Percentiles rank a stretch among this genome's conserved stretches.
Conservation (phyloP, 345 rosid genomes). For the Leavenworthia alabamica region DNA sequence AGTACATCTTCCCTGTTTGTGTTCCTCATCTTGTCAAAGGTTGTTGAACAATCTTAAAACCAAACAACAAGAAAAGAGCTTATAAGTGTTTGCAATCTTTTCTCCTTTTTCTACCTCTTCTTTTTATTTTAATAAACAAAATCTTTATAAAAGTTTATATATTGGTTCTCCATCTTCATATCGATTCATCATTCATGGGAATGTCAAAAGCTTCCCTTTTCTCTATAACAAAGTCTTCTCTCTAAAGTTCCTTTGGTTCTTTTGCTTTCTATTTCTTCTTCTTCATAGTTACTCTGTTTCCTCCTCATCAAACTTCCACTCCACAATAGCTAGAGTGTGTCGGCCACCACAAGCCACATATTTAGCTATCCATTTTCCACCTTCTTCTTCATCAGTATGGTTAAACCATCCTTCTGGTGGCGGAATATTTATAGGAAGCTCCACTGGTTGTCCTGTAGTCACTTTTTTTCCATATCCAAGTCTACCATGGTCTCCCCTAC, state of each 20-base stretch:
- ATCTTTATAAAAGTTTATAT: slow-evolving; percentile 3
- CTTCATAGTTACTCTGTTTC: slow-evolving; percentile 14
- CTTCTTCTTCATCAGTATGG: slow-evolving; percentile 39
- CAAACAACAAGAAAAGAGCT: background rate
- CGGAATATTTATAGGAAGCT: slow-evolving; percentile 62
- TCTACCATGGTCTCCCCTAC: slow-evolving; percentile 96
- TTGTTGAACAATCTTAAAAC: slow-evolving; percentile 19
- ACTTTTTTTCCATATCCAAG: slow-evolving; percentile 85
- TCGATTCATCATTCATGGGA: slow-evolving; percentile 20
- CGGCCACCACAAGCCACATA: slow-evolving; percentile 91
- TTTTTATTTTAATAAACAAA: background rate
- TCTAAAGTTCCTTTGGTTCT: background rate
- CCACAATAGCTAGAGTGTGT: slow-evolving; percentile 77
- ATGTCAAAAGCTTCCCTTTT: slow-evolving; percentile 11
- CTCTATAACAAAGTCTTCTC: slow-evolving; percentile 18
- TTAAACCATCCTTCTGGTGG: slow-evolving; percentile 40
- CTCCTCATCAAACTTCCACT: slow-evolving; percentile 48
- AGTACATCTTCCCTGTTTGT: slow-evolving; percentile 35
- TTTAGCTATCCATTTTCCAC: slow-evolving; percentile 67
- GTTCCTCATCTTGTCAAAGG: slow-evolving; percentile 34
- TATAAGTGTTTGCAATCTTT: slow-evolving; percentile 6
- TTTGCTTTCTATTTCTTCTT: background rate
- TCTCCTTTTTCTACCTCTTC: background rate
- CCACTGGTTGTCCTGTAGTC: slow-evolving; percentile 88
- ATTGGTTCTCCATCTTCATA: slow-evolving; percentile 10